Percentiles rank a stretch among this genome's conserved stretches.
These are phyloP conservation scores for Ceratobasidium sp. DNA, from an alignment of 1,284 basidiomycete species.

Conservation along the genomic window DNA sequence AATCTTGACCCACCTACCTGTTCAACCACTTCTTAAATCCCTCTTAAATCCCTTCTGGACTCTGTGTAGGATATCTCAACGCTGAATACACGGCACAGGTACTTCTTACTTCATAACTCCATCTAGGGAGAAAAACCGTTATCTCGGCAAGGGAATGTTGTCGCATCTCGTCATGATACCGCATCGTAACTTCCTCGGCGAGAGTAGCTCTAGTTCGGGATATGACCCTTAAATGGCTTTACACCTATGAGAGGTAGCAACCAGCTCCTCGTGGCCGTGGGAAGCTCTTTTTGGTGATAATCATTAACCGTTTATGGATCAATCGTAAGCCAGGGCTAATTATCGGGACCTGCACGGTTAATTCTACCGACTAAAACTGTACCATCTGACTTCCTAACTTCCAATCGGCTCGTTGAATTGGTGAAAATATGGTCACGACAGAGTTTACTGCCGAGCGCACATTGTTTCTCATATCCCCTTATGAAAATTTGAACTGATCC, in stretches of 20 bases:
- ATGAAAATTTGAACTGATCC: not conserved
- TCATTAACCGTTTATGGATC: conserved; percentile 12
- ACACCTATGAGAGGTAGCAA: not conserved
- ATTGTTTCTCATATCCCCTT: conserved; percentile 6
- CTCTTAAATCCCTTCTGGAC: not conserved
- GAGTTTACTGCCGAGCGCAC: not conserved
- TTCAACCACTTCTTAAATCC: not conserved
- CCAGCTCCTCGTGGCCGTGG: not conserved
- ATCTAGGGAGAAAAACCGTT: not conserved
- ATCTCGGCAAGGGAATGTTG: conserved; percentile 5
- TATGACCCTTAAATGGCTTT: not conserved
- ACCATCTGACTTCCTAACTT: conserved; percentile 18
- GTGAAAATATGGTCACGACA: not conserved
- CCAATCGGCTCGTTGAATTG: not conserved
- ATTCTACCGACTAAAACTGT: conserved; percentile 6
- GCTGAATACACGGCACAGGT: not conserved
- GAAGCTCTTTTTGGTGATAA: not conserved
- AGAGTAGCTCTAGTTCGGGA: not conserved
- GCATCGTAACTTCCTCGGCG: not conserved
- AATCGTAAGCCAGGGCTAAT: not conserved
- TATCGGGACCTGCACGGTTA: conserved; percentile 28
- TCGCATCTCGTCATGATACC: not conserved
- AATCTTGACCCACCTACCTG: not conserved
- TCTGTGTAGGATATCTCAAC: not conserved
- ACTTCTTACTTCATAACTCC: not conserved